Evolutionary conservation across 2,329 filamentous ascomycete genomes (phyloP).

Genomic region (Neofusicoccum umdonicola): DNA sequence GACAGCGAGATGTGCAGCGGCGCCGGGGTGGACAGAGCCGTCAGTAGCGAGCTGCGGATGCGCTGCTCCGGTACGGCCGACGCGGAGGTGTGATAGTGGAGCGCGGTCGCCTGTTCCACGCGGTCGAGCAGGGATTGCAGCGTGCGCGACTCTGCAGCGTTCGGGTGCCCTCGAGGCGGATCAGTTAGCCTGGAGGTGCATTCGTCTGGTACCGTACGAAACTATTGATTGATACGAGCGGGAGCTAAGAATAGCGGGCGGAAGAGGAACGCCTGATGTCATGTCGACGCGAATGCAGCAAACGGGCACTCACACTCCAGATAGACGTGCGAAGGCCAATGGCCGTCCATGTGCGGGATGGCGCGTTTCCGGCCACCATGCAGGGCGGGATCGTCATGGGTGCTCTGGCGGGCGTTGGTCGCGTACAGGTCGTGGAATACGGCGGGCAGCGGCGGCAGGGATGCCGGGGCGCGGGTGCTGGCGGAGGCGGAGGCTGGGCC

Average conservation of each 20-base stretch:
- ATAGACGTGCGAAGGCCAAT: constrained; percentile 92
- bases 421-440: constrained; percentile 89
- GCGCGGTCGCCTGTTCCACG: constrained; percentile 19
- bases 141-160: constrained; percentile 30
- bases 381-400: constrained; percentile 75
- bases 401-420: constrained; percentile 72
- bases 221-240: neutral
- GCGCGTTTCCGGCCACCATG: constrained; percentile 82
- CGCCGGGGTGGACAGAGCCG: constrained; percentile 48
- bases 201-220: neutral
- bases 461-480: constrained; percentile 4
- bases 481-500: constrained; percentile 4
- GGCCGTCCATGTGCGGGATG: constrained; percentile 79
- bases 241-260: neutral
- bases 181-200: constrained; percentile 7
- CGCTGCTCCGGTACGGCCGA: neutral
- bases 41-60: constrained; percentile 20
- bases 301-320: constrained; percentile 70
- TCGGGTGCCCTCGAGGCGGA: constrained; percentile 35
- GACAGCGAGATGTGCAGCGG: constrained; percentile 92
- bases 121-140: constrained; percentile 31
- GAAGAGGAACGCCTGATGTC: constrained; percentile 1
- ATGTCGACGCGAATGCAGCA: constrained; percentile 20
- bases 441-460: constrained; percentile 68
- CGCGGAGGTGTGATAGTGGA: constrained; percentile 15